Conservation (phyloP, 805 yeast species). For the Ogataea populi-albae region DNA sequence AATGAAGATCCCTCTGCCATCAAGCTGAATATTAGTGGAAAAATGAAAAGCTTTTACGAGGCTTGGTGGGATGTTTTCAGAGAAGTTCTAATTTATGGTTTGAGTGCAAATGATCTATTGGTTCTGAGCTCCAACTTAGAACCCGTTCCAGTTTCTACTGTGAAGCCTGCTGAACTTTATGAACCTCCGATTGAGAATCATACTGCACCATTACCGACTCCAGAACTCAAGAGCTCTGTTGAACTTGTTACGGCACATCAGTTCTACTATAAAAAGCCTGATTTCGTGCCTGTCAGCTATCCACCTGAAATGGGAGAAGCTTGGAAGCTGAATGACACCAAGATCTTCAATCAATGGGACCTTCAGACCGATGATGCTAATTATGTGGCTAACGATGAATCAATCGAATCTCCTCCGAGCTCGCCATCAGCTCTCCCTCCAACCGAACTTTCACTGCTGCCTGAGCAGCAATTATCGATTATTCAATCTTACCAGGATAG, state of each 20-base stretch:
- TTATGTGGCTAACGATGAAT: background rate
- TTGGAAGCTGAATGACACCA: conserved; percentile 28
- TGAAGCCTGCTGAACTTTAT: background rate
- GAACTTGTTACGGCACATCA: conserved; percentile 12
- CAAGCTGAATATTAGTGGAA: conserved; percentile 13
- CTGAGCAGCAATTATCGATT: conserved; percentile 2
- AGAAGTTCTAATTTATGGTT: conserved; percentile 10
- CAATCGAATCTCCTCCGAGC: background rate
- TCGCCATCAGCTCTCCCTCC: conserved; percentile 1
- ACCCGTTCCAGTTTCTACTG: conserved; percentile 13
- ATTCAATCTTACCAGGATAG: conserved; percentile 10
- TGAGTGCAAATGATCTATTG: conserved; percentile 19
- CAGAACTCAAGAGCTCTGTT: background rate
- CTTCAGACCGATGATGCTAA: background rate
- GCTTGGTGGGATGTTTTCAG: conserved; percentile 33
- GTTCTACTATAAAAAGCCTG: conserved; percentile 24
- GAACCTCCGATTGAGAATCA: conserved; percentile 1
- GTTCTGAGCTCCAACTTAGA: conserved; percentile 23
- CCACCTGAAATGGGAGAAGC: conserved; percentile 32
- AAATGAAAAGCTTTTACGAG: conserved; percentile 21
- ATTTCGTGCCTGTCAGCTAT: conserved; percentile 23
- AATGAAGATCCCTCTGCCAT: conserved; percentile 9
- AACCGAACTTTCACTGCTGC: conserved; percentile 1
- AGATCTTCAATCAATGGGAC: conserved; percentile 23
- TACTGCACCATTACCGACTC: background rate